Evolutionary conservation across 805 yeast genomes (phyloP), one percentile per base, ranked within the genome.

Genomic region (Saturnispora silvae): DNA sequence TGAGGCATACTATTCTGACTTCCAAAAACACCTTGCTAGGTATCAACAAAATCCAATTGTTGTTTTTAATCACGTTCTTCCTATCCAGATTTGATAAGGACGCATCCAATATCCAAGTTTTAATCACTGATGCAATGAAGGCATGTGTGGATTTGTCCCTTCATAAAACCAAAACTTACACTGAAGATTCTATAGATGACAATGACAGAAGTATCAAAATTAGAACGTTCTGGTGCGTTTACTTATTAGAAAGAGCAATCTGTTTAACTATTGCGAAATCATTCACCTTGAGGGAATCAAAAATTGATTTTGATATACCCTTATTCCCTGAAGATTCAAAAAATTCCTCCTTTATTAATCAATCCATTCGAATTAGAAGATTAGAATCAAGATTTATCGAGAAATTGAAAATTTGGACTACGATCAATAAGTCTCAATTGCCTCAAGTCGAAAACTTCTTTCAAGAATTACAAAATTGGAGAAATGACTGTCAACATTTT

Each of bases 171-270:
- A 49, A 47, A 29, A 45, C 64, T 3, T 67, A 67, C 45, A 40
- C 47, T 28, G 52, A 52, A 23, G 49, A 58, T 19, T 27, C 53
- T 13, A n/a, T n/a, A n/a, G n/a, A n/a, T n/a, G 22, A 45, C 18
- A 47, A 47, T 22, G 34, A 45, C 16, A 46, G 45, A 36, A 64
- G 67, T 43, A 60, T 62, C 36, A 66, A 63, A 47, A 53, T 73
- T 54, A 62, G 81, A 44, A 56, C 72, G 14, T 77, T 77, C 58
- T 77, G 82, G 82, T 71, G 78, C 50, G 68, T 70, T 6, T 77
- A 75, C 50, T 48, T 73, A n/a, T 49, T 74, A 31, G 83, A 77
- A 48, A 66, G 80, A 49, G 66, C 75, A 57, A 71, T 75, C 34
- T 68, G 77, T 27, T 68, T 75, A 27, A 72, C 80, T 7, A 75